phyloP scores from a whole-genome alignment of 768 basidiomycete genomes.

The Tricholoma furcatifolium region DNA sequence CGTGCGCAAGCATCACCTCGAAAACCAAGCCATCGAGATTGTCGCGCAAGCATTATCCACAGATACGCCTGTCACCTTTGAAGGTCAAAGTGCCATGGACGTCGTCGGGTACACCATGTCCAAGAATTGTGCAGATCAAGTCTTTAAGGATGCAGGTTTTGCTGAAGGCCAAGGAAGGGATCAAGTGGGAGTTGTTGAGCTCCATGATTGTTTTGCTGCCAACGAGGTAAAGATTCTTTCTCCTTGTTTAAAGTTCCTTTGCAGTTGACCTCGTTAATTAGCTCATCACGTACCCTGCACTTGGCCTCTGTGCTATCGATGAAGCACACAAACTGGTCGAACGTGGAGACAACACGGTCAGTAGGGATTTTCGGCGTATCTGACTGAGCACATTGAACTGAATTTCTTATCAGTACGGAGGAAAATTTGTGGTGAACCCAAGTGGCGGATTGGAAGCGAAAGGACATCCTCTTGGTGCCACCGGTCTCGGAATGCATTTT shows the following conservation, averaged over 20 bases:
- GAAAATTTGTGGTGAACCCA: conserved; percentile 83
- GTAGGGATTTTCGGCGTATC: no score
- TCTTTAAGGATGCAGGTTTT: conserved; percentile 72
- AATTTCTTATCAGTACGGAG: conserved; percentile 57
- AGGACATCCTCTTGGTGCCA: conserved; percentile 83
- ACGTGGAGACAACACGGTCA: conserved; percentile 73
- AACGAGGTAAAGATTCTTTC: conserved; percentile 54
- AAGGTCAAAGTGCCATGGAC: conserved; percentile 72
- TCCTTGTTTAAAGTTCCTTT: background rate
- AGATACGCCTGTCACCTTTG: conserved; percentile 63
- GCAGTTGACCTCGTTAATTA: conserved; percentile 23
- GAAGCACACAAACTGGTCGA: conserved; percentile 77
- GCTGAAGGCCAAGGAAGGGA: conserved; percentile 60
- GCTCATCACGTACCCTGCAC: conserved; percentile 81
- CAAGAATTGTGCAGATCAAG: conserved; percentile 62
- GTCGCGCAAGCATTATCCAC: conserved; percentile 65
- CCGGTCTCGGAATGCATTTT: conserved; percentile 85
- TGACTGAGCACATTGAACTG: no score
- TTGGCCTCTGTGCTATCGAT: conserved; percentile 65
- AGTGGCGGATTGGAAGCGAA: conserved; percentile 88
- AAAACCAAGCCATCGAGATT: conserved; percentile 88
- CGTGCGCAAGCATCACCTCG: conserved; percentile 65
- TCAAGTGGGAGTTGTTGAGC: conserved; percentile 79
- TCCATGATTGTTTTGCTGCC: conserved; percentile 85
- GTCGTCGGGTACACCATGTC: conserved; percentile 82